phyloP scores from a whole-genome alignment of 163 green algal species.

The Scenedesmus sp. region DNA sequence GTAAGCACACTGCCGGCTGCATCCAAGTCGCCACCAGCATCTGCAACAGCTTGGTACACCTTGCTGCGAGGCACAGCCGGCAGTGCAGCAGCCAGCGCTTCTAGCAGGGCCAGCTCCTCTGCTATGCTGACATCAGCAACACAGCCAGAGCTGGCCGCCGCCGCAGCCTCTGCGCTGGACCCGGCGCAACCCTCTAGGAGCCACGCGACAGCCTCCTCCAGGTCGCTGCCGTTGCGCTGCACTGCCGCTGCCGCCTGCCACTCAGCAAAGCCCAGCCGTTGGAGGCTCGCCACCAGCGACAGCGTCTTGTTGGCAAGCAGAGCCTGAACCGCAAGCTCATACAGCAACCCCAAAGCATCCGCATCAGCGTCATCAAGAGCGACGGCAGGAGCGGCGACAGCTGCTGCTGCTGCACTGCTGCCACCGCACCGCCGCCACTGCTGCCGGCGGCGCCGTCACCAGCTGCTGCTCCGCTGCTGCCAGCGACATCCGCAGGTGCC shows the following conservation, averaged over 20 bases:
- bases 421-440: neutral
- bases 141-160: neutral
- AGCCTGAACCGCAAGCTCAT: constrained; percentile 64
- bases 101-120: constrained; percentile 66
- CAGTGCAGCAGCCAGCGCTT: constrained; percentile 50
- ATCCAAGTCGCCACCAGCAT: constrained; percentile 67
- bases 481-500: neutral
- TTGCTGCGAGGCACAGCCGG: constrained; percentile 25
- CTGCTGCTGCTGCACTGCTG: neutral
- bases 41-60: constrained; percentile 66
- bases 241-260: constrained; percentile 70
- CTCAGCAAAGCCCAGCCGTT: constrained; percentile 69
- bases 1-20: constrained; percentile 42
- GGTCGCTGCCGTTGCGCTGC: constrained; percentile 71
- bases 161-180: neutral
- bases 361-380: neutral
- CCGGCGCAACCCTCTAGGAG: constrained; percentile 65
- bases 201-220: constrained; percentile 69
- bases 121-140: constrained; percentile 69
- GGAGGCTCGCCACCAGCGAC: constrained; percentile 66
- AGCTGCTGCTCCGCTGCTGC: neutral
- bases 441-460: neutral
- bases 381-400: neutral
- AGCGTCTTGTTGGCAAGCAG: constrained; percentile 68
- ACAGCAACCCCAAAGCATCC: constrained; percentile 19